Conservation (phyloP, 371 early-diverging fungal species). For the Actinomucor elegans region DNA sequence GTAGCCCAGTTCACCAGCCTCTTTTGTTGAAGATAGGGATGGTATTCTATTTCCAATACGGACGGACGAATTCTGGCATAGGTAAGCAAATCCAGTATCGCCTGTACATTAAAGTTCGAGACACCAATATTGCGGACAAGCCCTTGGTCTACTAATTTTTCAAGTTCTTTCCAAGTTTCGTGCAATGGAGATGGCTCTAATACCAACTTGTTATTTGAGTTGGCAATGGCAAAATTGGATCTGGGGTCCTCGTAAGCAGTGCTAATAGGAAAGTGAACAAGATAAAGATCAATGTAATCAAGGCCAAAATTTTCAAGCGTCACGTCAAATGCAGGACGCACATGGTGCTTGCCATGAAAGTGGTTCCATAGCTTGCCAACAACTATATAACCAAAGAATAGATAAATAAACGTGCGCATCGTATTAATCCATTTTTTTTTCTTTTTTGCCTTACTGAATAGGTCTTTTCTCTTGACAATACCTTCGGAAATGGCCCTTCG, state of each 20-base stretch:
- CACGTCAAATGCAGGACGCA: slow-evolving; percentile 46
- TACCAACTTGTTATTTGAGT: not conserved
- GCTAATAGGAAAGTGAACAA: slow-evolving; percentile 44
- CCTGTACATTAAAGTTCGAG: slow-evolving; percentile 55
- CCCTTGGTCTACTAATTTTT: slow-evolving; percentile 45
- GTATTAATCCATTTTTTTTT: no score
- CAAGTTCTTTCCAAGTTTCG: slow-evolving; percentile 45
- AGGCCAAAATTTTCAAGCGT: slow-evolving; percentile 46
- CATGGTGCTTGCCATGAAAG: slow-evolving; percentile 47
- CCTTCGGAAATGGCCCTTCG: slow-evolving; percentile 51
- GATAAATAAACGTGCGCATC: no score
- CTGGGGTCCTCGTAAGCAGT: slow-evolving; percentile 1
- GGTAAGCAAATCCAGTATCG: slow-evolving; percentile 30
- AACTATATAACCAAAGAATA: slow-evolving; percentile 45
- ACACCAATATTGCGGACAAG: slow-evolving; percentile 56
- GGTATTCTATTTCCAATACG: slow-evolving; percentile 52
- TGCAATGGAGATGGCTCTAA: slow-evolving; percentile 49
- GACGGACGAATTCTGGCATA: slow-evolving; percentile 37
- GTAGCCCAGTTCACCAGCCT: slow-evolving; percentile 2
- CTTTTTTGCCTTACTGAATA: slow-evolving; percentile 38
- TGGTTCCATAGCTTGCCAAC: slow-evolving; percentile 76
- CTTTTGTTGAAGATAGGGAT: slow-evolving; percentile 37
- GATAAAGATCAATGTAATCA: slow-evolving; percentile 68
- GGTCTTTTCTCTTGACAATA: slow-evolving; percentile 60
- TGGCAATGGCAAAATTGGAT: slow-evolving; percentile 21